Percentiles rank a stretch among this genome's conserved stretches.
These are phyloP conservation scores for Aspergillus jensenii DNA, from an alignment of 2,329 filamentous ascomycete genomes.

Conservation along the genomic window DNA sequence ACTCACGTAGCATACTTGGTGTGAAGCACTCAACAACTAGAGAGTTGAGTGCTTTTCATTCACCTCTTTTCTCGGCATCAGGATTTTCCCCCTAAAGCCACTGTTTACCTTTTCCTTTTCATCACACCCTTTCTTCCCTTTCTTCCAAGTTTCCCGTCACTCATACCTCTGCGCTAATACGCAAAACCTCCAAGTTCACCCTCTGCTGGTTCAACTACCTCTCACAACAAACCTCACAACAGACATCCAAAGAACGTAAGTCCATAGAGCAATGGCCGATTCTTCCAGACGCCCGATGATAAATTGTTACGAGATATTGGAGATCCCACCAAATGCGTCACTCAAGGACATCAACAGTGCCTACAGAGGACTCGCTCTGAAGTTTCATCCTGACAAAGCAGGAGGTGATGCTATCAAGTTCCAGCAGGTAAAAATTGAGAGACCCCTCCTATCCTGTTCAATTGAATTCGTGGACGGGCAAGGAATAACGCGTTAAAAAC, in stretches of 20 bases:
- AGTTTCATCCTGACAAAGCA: constrained; percentile 36
- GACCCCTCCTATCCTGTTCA: not conserved
- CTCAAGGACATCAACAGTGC: constrained; percentile 34
- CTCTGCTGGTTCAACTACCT: not conserved
- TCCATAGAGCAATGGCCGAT: not conserved
- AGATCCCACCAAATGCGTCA: constrained; percentile 24
- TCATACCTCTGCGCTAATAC: not conserved
- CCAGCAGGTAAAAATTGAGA: no score
- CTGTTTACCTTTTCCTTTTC: not conserved
- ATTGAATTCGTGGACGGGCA: not conserved
- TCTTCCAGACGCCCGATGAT: not conserved
- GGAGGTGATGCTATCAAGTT: constrained; percentile 17
- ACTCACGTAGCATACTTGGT: not conserved
- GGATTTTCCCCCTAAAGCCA: not conserved
- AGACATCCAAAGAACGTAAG: not conserved
- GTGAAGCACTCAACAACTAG: not conserved
- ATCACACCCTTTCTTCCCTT: not conserved
- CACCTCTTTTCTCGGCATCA: not conserved
- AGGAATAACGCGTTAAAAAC: not conserved
- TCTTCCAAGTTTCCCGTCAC: not conserved
- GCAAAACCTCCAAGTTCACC: not conserved
- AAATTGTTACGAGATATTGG: constrained; percentile 30
- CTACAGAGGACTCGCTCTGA: constrained; percentile 36
- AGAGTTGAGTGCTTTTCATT: not conserved
- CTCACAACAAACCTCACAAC: not conserved